Base-by-base conservation (phyloP, 768 basidiomycete species). In the Lactifluus piperatus region DNA sequence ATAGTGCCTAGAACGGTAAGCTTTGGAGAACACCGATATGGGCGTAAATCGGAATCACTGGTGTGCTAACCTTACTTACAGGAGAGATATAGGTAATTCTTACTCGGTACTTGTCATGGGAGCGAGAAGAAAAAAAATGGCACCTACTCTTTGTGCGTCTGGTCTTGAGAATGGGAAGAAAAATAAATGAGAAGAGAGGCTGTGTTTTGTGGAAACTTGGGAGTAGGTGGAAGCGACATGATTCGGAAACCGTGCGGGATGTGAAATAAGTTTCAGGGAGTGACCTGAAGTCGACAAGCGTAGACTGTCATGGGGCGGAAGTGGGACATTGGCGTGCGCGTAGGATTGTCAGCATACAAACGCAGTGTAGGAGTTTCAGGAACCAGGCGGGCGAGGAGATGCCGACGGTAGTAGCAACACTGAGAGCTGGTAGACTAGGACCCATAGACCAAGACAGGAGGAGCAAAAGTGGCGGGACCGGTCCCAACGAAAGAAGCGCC, bases 201-300 rank as follows among this genome's bases (percentile, higher is more conserved):
- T 18, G 49, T 34, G 32, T 58, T 36, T 32, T 24, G 27, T 16
- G 49, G 26, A 51, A 39, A 26, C 11, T 27, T 20, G 30, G n/a
- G 43, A 16, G 10, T 30, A 10, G 22, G 43, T 55, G 60, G 60
- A 56, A 47, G 56, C 60, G 60, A 61, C 29, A 46, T 47, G 54
- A 55, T 34, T 61, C 60, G 60, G 60, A 61, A 61, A 55, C 60
- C 54, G 49, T 32, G 54, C 27, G 49, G 53, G 36, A 24, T 41
- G 48, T 16, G 37, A 55, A 48, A 51, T 24, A 51, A 37, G 16
- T 10, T 30, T 26, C 50, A 36, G 22, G 32, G 22, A 51, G 39
- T 39, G 10, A 32, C 30, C 27, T 20, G 11, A 32, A 43, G 30
- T 36, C 29, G 18, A 34, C 56, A 27, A 32, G 7, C n/a, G 34